phyloP scores from a whole-genome alignment of 805 yeast genomes.

The Blastobotrys peoriensis region DNA sequence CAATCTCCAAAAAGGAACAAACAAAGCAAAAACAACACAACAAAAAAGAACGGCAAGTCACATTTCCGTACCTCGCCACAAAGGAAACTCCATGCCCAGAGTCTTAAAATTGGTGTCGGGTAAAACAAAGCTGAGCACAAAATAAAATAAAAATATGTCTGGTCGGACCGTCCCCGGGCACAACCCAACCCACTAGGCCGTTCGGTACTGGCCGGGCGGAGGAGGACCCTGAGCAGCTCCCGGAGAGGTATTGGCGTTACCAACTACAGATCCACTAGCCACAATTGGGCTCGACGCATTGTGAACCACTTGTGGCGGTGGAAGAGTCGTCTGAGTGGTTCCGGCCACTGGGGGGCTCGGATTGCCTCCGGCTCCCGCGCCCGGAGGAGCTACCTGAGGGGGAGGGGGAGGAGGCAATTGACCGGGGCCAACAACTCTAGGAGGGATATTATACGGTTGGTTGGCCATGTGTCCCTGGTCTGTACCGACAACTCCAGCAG shows the following conservation, averaged over 20 bases:
- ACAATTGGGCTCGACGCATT: neutral
- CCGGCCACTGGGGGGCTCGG: neutral
- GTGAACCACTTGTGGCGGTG: neutral
- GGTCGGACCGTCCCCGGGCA: too few species aligned
- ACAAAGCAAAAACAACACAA: neutral
- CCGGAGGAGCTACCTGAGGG: neutral
- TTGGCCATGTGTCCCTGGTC: neutral
- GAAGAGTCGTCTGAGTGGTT: neutral
- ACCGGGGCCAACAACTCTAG: neutral
- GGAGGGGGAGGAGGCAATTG: neutral
- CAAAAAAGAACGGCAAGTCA: neutral
- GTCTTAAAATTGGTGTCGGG: too few species aligned
- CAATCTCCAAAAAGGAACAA: neutral
- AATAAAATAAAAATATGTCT: too few species aligned
- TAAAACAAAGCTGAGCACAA: too few species aligned
- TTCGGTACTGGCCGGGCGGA: neutral
- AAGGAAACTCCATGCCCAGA: too few species aligned
- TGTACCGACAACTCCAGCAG: slow-evolving; percentile 7
- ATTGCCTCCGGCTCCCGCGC: too few species aligned
- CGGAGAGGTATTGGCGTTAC: neutral
- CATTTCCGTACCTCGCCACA: too few species aligned
- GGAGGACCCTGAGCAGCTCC: neutral
- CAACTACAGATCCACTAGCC: neutral
- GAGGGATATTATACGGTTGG: neutral
- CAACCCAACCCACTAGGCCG: too few species aligned